Evolutionary conservation across 2,329 filamentous ascomycete species (phyloP).

Genomic region (Claviceps spartinae): DNA sequence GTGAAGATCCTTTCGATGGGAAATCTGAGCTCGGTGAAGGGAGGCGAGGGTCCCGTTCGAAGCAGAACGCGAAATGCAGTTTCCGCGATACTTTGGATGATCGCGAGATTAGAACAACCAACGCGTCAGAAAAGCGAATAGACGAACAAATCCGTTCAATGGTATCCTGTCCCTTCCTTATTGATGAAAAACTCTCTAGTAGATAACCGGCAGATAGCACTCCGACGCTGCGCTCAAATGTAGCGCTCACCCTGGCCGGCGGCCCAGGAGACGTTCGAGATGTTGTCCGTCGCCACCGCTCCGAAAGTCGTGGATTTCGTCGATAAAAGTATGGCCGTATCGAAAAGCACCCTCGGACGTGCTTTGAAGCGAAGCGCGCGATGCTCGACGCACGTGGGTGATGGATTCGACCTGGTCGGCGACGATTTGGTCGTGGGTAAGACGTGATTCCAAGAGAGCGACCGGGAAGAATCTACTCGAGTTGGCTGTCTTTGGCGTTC

Average conservation of each 20-base stretch:
- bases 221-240: conserved; percentile 25
- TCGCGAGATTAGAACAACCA: conserved; percentile 9
- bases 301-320: conserved; percentile 24
- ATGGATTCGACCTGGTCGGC: conserved; percentile 25
- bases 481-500: conserved; percentile 20
- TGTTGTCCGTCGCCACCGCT: conserved; percentile 31
- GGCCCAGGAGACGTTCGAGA: conserved; percentile 34
- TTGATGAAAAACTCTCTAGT: conserved; percentile 20
- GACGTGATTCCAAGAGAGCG: conserved; percentile 23
- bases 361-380: conserved; percentile 23
- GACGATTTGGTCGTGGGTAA: conserved; percentile 31
- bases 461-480: conserved; percentile 30
- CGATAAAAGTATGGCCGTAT: conserved; percentile 22
- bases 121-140: conserved; percentile 10
- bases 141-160: conserved; percentile 10
- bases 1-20: neutral
- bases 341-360: conserved; percentile 15
- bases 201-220: conserved; percentile 26
- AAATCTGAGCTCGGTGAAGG: conserved; percentile 8
- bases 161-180: conserved; percentile 13
- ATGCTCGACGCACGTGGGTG: conserved; percentile 40
- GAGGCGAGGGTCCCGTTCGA: neutral
- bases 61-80: conserved; percentile 9
- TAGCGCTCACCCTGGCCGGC: conserved; percentile 30
- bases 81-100: neutral